Conservation (phyloP, 1,139 yeast species). For the Arxiozyma heterogenica region DNA sequence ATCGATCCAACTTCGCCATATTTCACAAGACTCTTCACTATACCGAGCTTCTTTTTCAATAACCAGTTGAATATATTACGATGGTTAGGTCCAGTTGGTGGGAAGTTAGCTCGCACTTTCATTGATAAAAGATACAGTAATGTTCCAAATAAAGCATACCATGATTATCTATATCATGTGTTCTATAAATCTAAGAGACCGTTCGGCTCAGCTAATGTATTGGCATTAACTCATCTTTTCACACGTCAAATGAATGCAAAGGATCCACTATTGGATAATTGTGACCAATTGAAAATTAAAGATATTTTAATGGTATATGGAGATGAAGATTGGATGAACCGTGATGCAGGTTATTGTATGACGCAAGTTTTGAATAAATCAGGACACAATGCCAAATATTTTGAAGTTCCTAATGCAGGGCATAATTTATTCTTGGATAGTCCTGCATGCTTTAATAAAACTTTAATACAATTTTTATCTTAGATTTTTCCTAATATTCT, state of each 20-base stretch:
- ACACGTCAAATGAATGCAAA: conserved; percentile 46
- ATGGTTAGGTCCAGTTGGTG: conserved; percentile 49
- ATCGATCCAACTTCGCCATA: conserved; percentile 21
- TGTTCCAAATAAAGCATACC: conserved; percentile 30
- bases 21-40: conserved; percentile 20
- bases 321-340: conserved; percentile 79
- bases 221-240: conserved; percentile 48
- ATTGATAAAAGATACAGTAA: conserved; percentile 54
- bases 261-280: conserved; percentile 63
- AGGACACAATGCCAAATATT: conserved; percentile 31
- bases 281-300: conserved; percentile 37
- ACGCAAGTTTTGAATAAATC: conserved; percentile 34
- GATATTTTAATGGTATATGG: conserved; percentile 62
- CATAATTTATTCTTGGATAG: conserved; percentile 78
- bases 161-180: conserved; percentile 20
- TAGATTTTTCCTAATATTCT: neutral
- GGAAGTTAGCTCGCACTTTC: conserved; percentile 42
- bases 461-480: conserved; percentile 38
- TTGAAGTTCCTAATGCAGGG: conserved; percentile 50
- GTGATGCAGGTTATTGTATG: conserved; percentile 52
- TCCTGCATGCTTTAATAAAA: conserved; percentile 48
- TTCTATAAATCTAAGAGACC: conserved; percentile 17
- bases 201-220: conserved; percentile 25
- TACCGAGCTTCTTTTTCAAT: conserved; percentile 26
- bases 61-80: conserved; percentile 41